Conservation (phyloP, 306 rosid genomes). For the Aeschynomene evenia region DNA sequence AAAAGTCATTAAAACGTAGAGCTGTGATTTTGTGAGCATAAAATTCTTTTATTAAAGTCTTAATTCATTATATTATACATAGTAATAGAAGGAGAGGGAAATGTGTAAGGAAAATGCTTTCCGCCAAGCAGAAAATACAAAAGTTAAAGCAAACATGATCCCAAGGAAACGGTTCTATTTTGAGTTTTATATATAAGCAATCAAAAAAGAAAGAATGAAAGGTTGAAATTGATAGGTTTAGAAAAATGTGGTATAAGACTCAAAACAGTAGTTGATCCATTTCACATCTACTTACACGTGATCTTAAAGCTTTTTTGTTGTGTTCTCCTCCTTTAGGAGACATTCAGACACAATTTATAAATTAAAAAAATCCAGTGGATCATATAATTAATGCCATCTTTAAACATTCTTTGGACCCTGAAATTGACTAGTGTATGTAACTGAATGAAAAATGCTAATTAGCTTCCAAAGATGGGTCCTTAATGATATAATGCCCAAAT, state of each 20-base stretch:
- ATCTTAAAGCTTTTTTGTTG: conserved; percentile 21
- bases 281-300: neutral
- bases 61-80: too few species aligned
- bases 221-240: conserved; percentile 23
- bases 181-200: conserved; percentile 2
- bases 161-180: conserved; percentile 27
- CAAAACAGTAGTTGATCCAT: neutral
- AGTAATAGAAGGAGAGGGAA: neutral
- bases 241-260: conserved; percentile 6
- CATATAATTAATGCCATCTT: neutral
- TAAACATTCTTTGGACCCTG: neutral
- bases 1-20: too few species aligned
- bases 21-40: too few species aligned
- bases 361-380: conserved; percentile 3
- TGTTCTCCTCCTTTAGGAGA: conserved; percentile 31
- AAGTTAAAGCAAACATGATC: conserved; percentile 11
- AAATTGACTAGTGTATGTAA: neutral
- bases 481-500: too few species aligned
- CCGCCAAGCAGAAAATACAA: conserved; percentile 31
- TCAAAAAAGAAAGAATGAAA: conserved; percentile 12
- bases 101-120: neutral
- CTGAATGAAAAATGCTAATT: neutral
- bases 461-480: too few species aligned
- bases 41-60: too few species aligned
- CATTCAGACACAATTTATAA: neutral